Evolutionary conservation across 192 early-diverging fungal species (phyloP).

Genomic region (Coemansia sp.): DNA sequence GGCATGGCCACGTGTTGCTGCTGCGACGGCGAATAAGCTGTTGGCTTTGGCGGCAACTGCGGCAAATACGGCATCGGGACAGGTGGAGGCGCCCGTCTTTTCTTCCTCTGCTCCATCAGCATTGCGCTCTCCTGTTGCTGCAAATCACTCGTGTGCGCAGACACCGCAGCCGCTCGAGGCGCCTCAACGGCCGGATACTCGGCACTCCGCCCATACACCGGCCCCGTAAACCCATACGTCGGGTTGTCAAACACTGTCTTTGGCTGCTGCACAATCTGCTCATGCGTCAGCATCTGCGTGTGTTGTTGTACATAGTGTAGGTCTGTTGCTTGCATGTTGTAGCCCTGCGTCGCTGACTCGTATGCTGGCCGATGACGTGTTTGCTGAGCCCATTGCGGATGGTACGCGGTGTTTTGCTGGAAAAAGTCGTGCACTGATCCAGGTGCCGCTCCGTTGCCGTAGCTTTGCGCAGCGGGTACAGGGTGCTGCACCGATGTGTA

Average conservation of each 20-base stretch:
- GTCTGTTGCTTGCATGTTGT: slow-evolving; percentile 8
- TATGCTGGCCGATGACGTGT: not conserved
- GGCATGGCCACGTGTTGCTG: not conserved
- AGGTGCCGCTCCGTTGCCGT: not conserved
- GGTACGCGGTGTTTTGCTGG: slow-evolving; percentile 28
- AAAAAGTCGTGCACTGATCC: slow-evolving; percentile 46
- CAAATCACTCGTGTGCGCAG: not conserved
- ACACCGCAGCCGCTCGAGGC: not conserved
- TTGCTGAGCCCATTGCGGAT: slow-evolving; percentile 8
- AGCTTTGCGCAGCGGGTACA: not conserved
- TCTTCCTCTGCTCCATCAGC: not conserved
- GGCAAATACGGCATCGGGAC: not conserved
- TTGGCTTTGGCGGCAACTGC: not conserved
- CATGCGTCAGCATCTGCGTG: not conserved
- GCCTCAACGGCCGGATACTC: slow-evolving; percentile 15
- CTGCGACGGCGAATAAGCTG: not conserved
- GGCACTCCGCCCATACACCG: slow-evolving; percentile 13
- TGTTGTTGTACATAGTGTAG: slow-evolving; percentile 9
- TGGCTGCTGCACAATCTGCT: slow-evolving; percentile 6
- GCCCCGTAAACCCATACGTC: slow-evolving; percentile 40
- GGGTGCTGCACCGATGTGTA: not conserved
- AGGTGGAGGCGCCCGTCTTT: not conserved
- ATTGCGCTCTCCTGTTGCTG: not conserved
- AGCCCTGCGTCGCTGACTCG: slow-evolving; percentile 1
- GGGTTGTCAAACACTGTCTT: slow-evolving; percentile 61